These are phyloP conservation scores for Hypomontagnella monticulosa DNA, from an alignment of 495 filamentous ascomycete species.

Conservation along the genomic window DNA sequence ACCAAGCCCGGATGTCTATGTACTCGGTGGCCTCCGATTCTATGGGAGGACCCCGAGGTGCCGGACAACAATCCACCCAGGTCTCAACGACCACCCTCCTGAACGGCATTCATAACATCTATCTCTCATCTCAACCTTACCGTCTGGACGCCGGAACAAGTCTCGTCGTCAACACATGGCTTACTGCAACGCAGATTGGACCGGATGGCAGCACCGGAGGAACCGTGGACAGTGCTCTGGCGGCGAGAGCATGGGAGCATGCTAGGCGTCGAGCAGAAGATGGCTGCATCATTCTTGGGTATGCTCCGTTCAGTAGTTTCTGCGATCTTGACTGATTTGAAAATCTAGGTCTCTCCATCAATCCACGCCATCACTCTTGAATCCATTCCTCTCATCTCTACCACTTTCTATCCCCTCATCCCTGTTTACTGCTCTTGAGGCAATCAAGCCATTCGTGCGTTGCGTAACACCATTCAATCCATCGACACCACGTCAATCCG, in stretches of 20 bases:
- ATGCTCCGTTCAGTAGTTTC: constrained; percentile 26
- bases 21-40: constrained; percentile 80
- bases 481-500: constrained; percentile 81
- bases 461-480: constrained; percentile 91
- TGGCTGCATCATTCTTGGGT: constrained; percentile 92
- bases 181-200: constrained; percentile 74
- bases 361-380: constrained; percentile 84
- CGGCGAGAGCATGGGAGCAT: constrained; percentile 93
- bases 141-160: constrained; percentile 90
- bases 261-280: constrained; percentile 94
- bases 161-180: constrained; percentile 94
- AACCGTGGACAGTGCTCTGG: constrained; percentile 81
- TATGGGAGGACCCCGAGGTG: constrained; percentile 64
- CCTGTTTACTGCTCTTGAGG: constrained; percentile 78
- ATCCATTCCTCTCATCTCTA: constrained; percentile 81
- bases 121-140: constrained; percentile 82
- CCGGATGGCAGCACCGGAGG: constrained; percentile 75
- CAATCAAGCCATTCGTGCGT: constrained; percentile 83
- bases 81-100: constrained; percentile 92
- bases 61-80: constrained; percentile 74
- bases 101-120: constrained; percentile 89
- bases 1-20: constrained; percentile 78
- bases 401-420: constrained; percentile 78
- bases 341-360: constrained; percentile 79
- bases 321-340: constrained; percentile 10